Percentiles rank a stretch among this genome's conserved stretches.
phyloP scores from a whole-genome alignment of 192 early-diverging fungal species.

The Anaeromyces robustus region DNA sequence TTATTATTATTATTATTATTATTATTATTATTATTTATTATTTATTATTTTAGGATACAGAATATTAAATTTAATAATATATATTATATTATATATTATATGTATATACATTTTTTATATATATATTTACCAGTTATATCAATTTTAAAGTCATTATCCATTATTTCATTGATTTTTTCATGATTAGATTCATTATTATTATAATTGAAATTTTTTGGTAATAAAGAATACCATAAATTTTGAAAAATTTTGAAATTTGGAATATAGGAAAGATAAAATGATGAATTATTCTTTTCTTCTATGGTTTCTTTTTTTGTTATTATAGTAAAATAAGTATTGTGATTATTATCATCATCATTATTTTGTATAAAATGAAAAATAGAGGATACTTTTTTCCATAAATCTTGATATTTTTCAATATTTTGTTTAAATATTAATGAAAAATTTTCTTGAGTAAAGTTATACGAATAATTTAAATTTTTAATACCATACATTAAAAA shows the following conservation, averaged over 20 bases:
- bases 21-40: too few relatives aligned
- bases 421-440: background rate
- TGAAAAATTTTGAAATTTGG: background rate
- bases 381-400: background rate
- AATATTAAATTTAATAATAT: too few relatives aligned
- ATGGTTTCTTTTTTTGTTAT: too few relatives aligned
- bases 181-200: background rate
- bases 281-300: background rate
- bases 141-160: too few relatives aligned
- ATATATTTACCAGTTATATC: too few relatives aligned
- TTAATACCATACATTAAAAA: background rate
- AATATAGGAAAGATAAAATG: background rate
- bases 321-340: too few relatives aligned
- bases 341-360: too few relatives aligned
- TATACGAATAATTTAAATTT: background rate
- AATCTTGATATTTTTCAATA: background rate
- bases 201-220: background rate
- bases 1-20: too few relatives aligned
- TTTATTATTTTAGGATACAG: too few relatives aligned
- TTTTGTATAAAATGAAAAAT: background rate
- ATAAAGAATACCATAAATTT: background rate
- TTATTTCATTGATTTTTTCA: background rate
- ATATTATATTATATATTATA: too few relatives aligned
- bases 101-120: too few relatives aligned
- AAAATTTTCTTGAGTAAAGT: background rate